These are phyloP conservation scores for Microsporum ferrugineum DNA, from an alignment of 2,329 filamentous ascomycete genomes.

Conservation along the genomic window DNA sequence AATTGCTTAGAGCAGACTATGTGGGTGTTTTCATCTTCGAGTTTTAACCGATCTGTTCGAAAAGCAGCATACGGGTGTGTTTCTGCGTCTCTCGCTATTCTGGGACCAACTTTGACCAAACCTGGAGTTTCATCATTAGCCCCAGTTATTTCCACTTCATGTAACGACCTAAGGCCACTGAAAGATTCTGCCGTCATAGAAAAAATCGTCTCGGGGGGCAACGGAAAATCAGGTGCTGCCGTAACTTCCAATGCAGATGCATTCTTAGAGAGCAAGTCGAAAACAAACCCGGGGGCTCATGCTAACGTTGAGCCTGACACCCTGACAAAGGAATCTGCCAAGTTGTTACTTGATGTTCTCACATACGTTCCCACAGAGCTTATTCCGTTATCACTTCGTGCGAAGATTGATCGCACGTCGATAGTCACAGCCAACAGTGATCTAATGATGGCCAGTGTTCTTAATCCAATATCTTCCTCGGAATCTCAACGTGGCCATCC, in stretches of 20 bases:
- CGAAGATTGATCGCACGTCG: slow-evolving; percentile 68
- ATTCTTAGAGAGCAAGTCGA: slow-evolving; percentile 46
- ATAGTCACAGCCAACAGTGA: slow-evolving; percentile 58
- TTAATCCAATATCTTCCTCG: slow-evolving; percentile 60
- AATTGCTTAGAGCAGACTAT: slow-evolving; percentile 59
- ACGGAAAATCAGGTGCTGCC: slow-evolving; percentile 26
- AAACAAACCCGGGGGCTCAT: slow-evolving; percentile 9
- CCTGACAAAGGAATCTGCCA: slow-evolving; percentile 47
- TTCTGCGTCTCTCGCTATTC: slow-evolving; percentile 45
- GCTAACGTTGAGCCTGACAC: slow-evolving; percentile 10
- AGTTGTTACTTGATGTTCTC: slow-evolving; percentile 53
- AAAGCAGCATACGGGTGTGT: slow-evolving; percentile 50
- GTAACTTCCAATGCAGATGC: slow-evolving; percentile 56
- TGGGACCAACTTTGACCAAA: slow-evolving; percentile 57
- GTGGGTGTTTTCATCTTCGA: slow-evolving; percentile 54
- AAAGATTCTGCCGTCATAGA: slow-evolving; percentile 26
- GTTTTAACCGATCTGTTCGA: slow-evolving; percentile 44
- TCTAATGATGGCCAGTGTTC: slow-evolving; percentile 68
- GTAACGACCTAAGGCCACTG: slow-evolving; percentile 56
- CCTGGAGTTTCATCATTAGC: slow-evolving; percentile 52
- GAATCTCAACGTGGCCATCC: slow-evolving; percentile 52
- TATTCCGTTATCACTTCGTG: slow-evolving; percentile 59
- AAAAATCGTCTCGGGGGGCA: slow-evolving; percentile 25
- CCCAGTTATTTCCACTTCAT: slow-evolving; percentile 55
- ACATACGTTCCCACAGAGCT: slow-evolving; percentile 53